Evolutionary conservation across 306 rosid species (phyloP).

Genomic region (Cucurbita ficifolia): DNA sequence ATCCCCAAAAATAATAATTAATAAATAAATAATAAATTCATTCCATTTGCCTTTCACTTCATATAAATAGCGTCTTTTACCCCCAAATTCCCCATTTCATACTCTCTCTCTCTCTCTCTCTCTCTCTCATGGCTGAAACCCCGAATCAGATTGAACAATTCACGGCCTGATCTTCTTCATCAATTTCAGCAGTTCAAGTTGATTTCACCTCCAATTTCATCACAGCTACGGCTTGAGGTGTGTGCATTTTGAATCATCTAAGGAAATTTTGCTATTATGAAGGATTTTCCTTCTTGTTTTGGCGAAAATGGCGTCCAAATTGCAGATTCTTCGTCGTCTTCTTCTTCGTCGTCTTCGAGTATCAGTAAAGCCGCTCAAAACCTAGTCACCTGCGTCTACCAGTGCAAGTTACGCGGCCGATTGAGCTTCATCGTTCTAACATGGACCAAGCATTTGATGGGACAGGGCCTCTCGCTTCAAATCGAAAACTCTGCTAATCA

Average conservation of each 20-base stretch:
- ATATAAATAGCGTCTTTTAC: background rate
- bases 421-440: slow-evolving; percentile 55
- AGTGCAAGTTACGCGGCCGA: slow-evolving; percentile 33
- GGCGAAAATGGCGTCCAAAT: slow-evolving; percentile 87
- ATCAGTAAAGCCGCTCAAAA: slow-evolving; percentile 48
- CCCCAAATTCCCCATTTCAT: background rate
- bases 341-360: slow-evolving; percentile 33
- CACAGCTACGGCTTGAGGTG: background rate
- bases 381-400: slow-evolving; percentile 65
- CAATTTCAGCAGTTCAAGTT: background rate
- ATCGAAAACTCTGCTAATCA: slow-evolving; percentile 42
- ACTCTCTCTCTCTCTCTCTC: background rate
- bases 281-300: slow-evolving; percentile 87
- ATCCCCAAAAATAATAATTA: background rate
- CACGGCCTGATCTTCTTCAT: slow-evolving; percentile 15
- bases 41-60: background rate
- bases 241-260: background rate
- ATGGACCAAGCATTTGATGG: slow-evolving; percentile 78
- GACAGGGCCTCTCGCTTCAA: slow-evolving; percentile 66
- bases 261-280: slow-evolving; percentile 24
- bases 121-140: background rate
- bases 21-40: background rate
- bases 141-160: slow-evolving; percentile 13
- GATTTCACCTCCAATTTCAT: background rate
- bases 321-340: slow-evolving; percentile 42